Percentiles rank a stretch among this genome's conserved stretches.
These are phyloP conservation scores for Alternaria ethzedia DNA, from an alignment of 2,329 filamentous ascomycete genomes.

Conservation along the genomic window DNA sequence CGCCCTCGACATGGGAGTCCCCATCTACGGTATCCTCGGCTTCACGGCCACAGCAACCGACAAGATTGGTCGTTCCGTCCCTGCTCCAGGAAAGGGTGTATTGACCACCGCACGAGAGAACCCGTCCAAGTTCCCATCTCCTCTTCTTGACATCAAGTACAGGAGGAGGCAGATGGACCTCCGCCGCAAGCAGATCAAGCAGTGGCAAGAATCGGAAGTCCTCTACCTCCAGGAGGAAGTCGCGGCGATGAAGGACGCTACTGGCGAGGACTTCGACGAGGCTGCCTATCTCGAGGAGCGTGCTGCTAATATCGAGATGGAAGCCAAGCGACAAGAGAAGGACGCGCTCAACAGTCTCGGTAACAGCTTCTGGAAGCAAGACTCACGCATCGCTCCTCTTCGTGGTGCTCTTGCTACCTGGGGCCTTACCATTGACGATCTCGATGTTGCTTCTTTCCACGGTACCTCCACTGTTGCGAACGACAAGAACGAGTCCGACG, in stretches of 20 bases:
- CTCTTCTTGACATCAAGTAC: conserved; percentile 96
- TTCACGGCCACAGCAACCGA: conserved; percentile 96
- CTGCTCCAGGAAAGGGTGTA: conserved; percentile 94
- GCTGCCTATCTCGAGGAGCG: conserved; percentile 86
- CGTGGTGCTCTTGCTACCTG: conserved; percentile 96
- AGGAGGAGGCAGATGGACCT: conserved; percentile 92
- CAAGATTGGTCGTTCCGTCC: conserved; percentile 98
- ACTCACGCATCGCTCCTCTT: conserved; percentile 89
- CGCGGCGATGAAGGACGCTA: conserved; percentile 76
- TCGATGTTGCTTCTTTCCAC: conserved; percentile 96
- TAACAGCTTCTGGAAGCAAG: conserved; percentile 99
- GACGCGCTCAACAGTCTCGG: conserved; percentile 91
- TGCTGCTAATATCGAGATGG: conserved; percentile 81
- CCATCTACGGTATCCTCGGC: conserved; percentile 93
- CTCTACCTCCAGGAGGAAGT: conserved; percentile 93
- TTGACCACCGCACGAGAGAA: conserved; percentile 93
- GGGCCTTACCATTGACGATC: conserved; percentile 96
- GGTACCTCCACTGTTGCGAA: conserved; percentile 98
- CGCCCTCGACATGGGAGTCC: conserved; percentile 97
- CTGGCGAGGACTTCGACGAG: conserved; percentile 76
- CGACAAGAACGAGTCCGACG: conserved; percentile 99
- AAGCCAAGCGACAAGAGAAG: conserved; percentile 89
- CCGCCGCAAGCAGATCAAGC: conserved; percentile 91
- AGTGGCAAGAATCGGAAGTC: conserved; percentile 94
- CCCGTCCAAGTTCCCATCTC: conserved; percentile 89